Percentiles rank a stretch among this genome's conserved stretches.
These are phyloP conservation scores for Kuraishia floccosa DNA, from an alignment of 805 yeast species.

Conservation along the genomic window DNA sequence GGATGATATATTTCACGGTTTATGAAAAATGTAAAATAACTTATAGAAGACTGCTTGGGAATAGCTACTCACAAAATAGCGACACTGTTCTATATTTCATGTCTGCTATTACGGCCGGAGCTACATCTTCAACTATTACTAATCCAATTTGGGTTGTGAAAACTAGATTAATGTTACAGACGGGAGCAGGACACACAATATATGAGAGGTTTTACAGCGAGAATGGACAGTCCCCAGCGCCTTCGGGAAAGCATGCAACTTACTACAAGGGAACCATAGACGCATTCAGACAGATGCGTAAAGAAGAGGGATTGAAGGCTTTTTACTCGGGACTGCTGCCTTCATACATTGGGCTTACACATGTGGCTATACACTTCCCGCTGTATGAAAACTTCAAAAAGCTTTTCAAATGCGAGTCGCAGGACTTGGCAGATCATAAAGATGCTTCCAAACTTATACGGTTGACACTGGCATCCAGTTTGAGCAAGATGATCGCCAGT, in stretches of 20 bases:
- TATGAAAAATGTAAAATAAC: conserved; percentile 61
- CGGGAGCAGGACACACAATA: conserved; percentile 30
- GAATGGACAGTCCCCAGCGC: conserved; percentile 6
- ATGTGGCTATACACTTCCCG: conserved; percentile 95
- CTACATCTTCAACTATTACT: conserved; percentile 70
- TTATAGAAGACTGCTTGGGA: conserved; percentile 18
- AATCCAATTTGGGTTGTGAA: conserved; percentile 98
- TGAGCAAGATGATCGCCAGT: conserved; percentile 83
- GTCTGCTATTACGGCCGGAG: conserved; percentile 82
- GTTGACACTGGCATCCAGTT: conserved; percentile 55
- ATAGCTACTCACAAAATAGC: conserved; percentile 12
- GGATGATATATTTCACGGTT: conserved; percentile 92
- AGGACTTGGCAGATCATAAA: conserved; percentile 5
- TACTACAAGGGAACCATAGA: conserved; percentile 71
- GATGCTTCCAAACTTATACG: conserved; percentile 19
- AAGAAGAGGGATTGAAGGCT: conserved; percentile 66
- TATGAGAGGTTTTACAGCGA: conserved; percentile 17
- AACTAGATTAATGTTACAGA: conserved; percentile 86
- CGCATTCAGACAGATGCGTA: conserved; percentile 73
- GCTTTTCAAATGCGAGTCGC: background rate
- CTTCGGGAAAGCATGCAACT: conserved; percentile 7
- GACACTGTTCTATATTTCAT: conserved; percentile 25
- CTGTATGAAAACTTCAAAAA: conserved; percentile 72
- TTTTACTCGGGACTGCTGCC: conserved; percentile 89
- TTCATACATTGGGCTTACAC: conserved; percentile 79